Percentiles rank a stretch among this genome's conserved stretches.
Conservation (phyloP, 1,284 basidiomycete species). For the Apiotrichum siamense region DNA sequence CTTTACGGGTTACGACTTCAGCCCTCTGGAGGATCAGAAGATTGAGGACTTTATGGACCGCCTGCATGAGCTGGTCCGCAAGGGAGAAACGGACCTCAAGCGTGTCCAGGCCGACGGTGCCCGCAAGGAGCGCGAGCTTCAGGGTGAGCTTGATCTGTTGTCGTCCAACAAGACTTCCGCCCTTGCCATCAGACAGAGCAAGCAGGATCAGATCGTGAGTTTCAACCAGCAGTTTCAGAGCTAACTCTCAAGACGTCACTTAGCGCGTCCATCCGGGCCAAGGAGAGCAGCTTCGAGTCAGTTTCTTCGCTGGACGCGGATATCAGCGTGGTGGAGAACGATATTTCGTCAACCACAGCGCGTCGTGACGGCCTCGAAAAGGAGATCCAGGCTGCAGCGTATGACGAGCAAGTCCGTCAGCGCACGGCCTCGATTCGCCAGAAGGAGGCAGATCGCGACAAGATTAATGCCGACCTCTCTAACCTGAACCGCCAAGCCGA, state of each 20-base stretch:
- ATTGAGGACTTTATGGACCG: constrained; percentile 36
- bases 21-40: constrained; percentile 37
- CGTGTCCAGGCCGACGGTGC: constrained; percentile 31
- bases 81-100: constrained; percentile 36
- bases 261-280: constrained; percentile 40
- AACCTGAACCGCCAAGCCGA: constrained; percentile 74
- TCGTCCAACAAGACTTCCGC: constrained; percentile 29
- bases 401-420: constrained; percentile 63
- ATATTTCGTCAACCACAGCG: constrained; percentile 63
- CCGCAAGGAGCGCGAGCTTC: constrained; percentile 38
- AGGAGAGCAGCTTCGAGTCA: constrained; percentile 57
- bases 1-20: constrained; percentile 64
- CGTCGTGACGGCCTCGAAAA: constrained; percentile 57
- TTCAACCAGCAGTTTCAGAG: background rate
- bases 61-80: constrained; percentile 33
- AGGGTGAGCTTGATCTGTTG: constrained; percentile 36
- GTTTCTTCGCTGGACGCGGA: constrained; percentile 57
- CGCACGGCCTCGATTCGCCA: constrained; percentile 55
- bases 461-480: constrained; percentile 65
- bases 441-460: constrained; percentile 67
- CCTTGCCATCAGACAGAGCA: constrained; percentile 36
- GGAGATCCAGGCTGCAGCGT: constrained; percentile 59
- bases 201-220: constrained; percentile 60
- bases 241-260: constrained; percentile 21
- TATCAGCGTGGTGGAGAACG: constrained; percentile 56